Evolutionary conservation across 768 basidiomycete species (phyloP).

Genomic region (Pholiota microspora): DNA sequence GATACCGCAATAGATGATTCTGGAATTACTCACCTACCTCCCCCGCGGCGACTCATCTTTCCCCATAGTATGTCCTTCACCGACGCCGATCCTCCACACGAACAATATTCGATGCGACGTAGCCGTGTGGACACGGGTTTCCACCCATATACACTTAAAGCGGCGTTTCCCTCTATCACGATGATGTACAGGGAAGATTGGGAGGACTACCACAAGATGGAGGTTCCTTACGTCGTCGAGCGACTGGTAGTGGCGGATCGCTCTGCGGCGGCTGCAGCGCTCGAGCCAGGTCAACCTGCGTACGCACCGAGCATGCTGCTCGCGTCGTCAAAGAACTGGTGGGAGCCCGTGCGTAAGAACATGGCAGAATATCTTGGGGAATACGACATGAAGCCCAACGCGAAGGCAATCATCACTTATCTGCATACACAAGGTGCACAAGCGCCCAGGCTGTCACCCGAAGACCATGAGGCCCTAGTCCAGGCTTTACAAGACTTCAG

Average conservation of each 20-base stretch:
- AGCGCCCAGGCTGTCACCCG: slow-evolving; percentile 44
- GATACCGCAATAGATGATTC: slow-evolving; percentile 40
- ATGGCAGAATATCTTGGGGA: slow-evolving; percentile 43
- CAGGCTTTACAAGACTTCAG: slow-evolving; percentile 52
- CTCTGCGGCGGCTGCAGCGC: slow-evolving; percentile 48
- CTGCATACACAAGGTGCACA: slow-evolving; percentile 51
- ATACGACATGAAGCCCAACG: slow-evolving; percentile 21
- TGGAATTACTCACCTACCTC: slow-evolving; percentile 52
- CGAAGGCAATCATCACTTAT: slow-evolving; percentile 34
- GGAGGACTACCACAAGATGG: slow-evolving; percentile 68
- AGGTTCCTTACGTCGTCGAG: slow-evolving; percentile 70
- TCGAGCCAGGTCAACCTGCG: slow-evolving; percentile 32
- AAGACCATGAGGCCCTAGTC: slow-evolving; percentile 63
- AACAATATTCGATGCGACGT: slow-evolving; percentile 36
- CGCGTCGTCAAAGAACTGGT: slow-evolving; percentile 61
- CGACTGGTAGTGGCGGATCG: slow-evolving; percentile 77
- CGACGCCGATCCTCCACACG: slow-evolving; percentile 37
- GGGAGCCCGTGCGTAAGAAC: slow-evolving; percentile 52
- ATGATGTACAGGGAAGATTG: slow-evolving; percentile 75
- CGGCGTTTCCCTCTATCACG: slow-evolving; percentile 69
- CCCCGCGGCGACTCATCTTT: slow-evolving; percentile 74
- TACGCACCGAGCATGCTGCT: slow-evolving; percentile 45
- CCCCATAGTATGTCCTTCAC: slow-evolving; percentile 65
- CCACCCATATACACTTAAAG: slow-evolving; percentile 70
- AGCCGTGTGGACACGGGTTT: slow-evolving; percentile 58